These are phyloP conservation scores for Aspergillus texensis DNA, from an alignment of 2,329 filamentous ascomycete genomes.

Conservation along the genomic window DNA sequence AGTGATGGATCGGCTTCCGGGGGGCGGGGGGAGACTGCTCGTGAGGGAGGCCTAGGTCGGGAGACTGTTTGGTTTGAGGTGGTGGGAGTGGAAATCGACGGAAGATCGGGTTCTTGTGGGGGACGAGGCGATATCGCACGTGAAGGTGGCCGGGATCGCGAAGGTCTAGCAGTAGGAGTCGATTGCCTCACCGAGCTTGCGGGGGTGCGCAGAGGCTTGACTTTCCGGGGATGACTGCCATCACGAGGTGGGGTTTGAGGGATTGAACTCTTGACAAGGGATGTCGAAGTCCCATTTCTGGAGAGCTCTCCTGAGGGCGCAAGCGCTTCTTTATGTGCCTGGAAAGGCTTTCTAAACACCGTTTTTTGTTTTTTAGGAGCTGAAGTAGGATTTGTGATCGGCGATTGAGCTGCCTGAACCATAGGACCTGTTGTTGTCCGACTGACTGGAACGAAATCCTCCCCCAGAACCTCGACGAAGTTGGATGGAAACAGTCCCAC, in stretches of 20 bases:
- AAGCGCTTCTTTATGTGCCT: constrained; percentile 59
- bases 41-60: constrained; percentile 21
- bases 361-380: constrained; percentile 63
- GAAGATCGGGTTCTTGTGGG: constrained; percentile 17
- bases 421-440: constrained; percentile 55
- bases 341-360: constrained; percentile 65
- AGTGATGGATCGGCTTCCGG: constrained; percentile 15
- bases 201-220: constrained; percentile 39
- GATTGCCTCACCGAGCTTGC: constrained; percentile 43
- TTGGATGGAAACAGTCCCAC: constrained; percentile 96
- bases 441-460: constrained; percentile 74
- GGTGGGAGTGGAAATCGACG: constrained; percentile 9
- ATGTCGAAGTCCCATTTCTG: constrained; percentile 30
- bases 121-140: constrained; percentile 31
- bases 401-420: constrained; percentile 53
- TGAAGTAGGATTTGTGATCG: constrained; percentile 46
- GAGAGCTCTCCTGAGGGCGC: constrained; percentile 41
- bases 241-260: constrained; percentile 41
- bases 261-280: constrained; percentile 42
- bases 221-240: constrained; percentile 34
- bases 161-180: constrained; percentile 37
- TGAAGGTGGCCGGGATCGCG: constrained; percentile 35
- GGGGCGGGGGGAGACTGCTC: constrained; percentile 25
- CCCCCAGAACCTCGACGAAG: constrained; percentile 87
- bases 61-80: not conserved